Evolutionary conservation across 2,329 filamentous ascomycete genomes (phyloP).

Genomic region (Sphaerulina populicola): DNA sequence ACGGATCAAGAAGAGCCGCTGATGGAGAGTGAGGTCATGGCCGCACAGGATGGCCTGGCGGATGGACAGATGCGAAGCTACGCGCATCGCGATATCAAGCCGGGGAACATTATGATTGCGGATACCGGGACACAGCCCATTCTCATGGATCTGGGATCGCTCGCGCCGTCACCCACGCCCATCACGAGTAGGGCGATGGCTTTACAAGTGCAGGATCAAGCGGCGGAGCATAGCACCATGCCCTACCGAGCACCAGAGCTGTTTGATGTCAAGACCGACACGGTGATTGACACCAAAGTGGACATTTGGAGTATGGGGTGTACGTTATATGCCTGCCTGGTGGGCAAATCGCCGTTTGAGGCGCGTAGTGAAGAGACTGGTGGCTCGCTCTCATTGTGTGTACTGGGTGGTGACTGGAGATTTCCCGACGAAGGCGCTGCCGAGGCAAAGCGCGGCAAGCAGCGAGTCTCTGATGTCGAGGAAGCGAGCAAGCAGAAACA

Average conservation of each 20-base stretch:
- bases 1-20: slow-evolving; percentile 74
- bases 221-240: slow-evolving; percentile 96
- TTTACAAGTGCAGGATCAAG: slow-evolving; percentile 84
- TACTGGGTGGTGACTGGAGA: slow-evolving; percentile 88
- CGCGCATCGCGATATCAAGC: slow-evolving; percentile 94
- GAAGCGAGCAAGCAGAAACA: slow-evolving; percentile 25
- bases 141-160: slow-evolving; percentile 92
- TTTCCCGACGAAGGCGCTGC: slow-evolving; percentile 79
- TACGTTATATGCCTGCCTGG: slow-evolving; percentile 93
- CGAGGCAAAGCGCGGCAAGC: slow-evolving; percentile 49
- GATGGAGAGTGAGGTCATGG: slow-evolving; percentile 62
- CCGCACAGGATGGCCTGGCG: slow-evolving; percentile 58
- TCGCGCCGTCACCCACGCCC: slow-evolving; percentile 76
- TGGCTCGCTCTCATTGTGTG: slow-evolving; percentile 83
- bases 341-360: slow-evolving; percentile 95
- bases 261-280: slow-evolving; percentile 93
- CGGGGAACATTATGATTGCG: slow-evolving; percentile 97
- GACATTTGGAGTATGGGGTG: slow-evolving; percentile 97
- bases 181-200: slow-evolving; percentile 87
- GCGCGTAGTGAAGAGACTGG: slow-evolving; percentile 93
- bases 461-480: slow-evolving; percentile 36
- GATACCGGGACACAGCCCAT: slow-evolving; percentile 83
- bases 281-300: slow-evolving; percentile 86
- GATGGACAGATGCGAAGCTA: slow-evolving; percentile 69
- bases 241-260: slow-evolving; percentile 95